Evolutionary conservation across 768 basidiomycete genomes (phyloP).

Genomic region (Mycena polygramma): DNA sequence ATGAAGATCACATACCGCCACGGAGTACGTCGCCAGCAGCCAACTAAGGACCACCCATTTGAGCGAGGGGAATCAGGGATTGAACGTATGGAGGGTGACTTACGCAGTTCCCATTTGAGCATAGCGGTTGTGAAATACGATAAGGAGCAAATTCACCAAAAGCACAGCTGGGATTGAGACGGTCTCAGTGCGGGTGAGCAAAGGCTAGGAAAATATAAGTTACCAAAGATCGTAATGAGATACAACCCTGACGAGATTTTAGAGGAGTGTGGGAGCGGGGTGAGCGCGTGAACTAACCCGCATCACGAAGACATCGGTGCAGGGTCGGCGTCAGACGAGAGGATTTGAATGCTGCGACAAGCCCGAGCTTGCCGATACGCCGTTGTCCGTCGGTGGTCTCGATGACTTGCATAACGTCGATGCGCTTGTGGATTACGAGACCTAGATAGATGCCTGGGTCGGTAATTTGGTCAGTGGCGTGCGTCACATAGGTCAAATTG

Average conservation of each 20-base stretch:
- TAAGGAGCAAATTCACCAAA: constrained; percentile 19
- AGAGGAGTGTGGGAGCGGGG: neutral
- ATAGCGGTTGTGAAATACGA: constrained; percentile 6
- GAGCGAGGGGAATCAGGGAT: no score
- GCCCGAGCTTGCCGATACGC: neutral
- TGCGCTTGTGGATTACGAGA: constrained; percentile 13
- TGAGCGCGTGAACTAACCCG: neutral
- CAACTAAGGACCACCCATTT: constrained; percentile 4
- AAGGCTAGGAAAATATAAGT: neutral
- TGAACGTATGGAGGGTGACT: neutral
- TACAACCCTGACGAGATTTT: neutral
- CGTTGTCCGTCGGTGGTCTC: neutral
- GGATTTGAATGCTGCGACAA: neutral
- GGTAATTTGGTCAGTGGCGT: neutral
- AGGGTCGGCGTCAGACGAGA: constrained; percentile 12
- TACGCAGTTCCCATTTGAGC: constrained; percentile 26
- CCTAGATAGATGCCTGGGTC: constrained; percentile 18
- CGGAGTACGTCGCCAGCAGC: constrained; percentile 25
- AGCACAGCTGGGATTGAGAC: constrained; percentile 1
- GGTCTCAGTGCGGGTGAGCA: no score
- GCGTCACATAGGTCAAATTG: neutral
- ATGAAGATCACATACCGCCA: constrained; percentile 8
- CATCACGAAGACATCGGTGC: constrained; percentile 20
- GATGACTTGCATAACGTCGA: neutral
- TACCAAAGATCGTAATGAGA: constrained; percentile 19